Base-by-base conservation (phyloP, 306 rosid species). In the Bauhinia variegata region DNA sequence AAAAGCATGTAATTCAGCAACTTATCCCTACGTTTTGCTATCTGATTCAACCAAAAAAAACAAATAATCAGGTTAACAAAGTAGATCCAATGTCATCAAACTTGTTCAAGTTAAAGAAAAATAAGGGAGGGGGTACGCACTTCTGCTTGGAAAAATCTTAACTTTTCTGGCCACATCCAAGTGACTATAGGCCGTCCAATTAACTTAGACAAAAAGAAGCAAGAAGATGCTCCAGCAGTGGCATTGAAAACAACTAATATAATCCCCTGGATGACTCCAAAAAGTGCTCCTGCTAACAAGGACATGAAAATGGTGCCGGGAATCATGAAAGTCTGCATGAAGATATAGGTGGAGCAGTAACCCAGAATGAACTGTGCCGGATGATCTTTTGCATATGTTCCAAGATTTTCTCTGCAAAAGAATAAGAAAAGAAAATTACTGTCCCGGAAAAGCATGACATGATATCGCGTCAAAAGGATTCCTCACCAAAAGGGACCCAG, bases 251-350 rank as follows among this genome's bases (percentile, higher is more conserved):
- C 88, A 67, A 93, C 98, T 54, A 93, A 80, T 30, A 88, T 11
- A 80, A 93, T 79, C 15, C 98, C 98, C 73, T 76, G 81, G 11
- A 84, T 15, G 41, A 84, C 91, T 61, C 97, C 97, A 62, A 93
- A 93, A 53, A 93, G 97, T 23, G 98, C 97, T 70, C 98, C 98
- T 53, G 96, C 98, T n/a, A 93, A 81, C 75, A 93, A 81, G 49
- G 98, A 93, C 97, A 93, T 84, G 80, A 93, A 93, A 67, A 93
- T 86, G 30, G 98, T 93, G 51, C 98, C 97, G 0, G 98, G 97
- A 80, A 93, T 93, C 97, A 93, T 93, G 70, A 93, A 93, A 4
- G 97, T 93, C 82, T 93, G 98, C 98, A 93, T 93, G 79, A 93
- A 93, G 72, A 93, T 93, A 81, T 89, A 93, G 4, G 87, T 93